Base-by-base conservation (phyloP, 495 filamentous ascomycete genomes). In the Lophium mytilinum region DNA sequence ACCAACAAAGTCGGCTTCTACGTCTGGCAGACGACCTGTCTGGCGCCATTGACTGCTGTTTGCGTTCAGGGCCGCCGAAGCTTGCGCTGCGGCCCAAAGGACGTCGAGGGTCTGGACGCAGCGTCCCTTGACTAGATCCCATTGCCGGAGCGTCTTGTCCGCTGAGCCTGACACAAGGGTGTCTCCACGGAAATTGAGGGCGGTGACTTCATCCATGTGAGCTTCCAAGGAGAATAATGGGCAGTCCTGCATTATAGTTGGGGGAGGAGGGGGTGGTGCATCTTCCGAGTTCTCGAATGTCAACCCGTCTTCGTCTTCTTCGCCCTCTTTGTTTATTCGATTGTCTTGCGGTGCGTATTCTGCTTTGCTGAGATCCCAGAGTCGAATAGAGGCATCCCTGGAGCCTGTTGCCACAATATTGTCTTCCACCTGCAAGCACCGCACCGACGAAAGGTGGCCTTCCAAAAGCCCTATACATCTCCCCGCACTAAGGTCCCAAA, bases 101-200 rank as follows among this genome's bases (percentile, higher is more conserved):
- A 99, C 91, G 71, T 99, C 93, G 30, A 99, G 76, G 1, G 93
- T 99, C 72, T 99, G 93, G 34, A 97, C 89, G 70, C 93, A 97
- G 50, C 94, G 86, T 8, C 93, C 93, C 66, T 89, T 95, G 58
- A 88, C 86, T 35, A 99, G 74, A 78, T 99, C 93, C 93, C 93
- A 99, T 72, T 99, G 93, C 45, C 93, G 82, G 41, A 98, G 73
- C 3, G 93, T 98, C 76, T 98, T 98, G 71, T 98, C 93, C 7
- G 94, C 85, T 4, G 93, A 97, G 12, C 93, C 93, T 4, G 93
- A 98, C 11, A 98, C 87, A 15, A 98, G 79, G 0, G 89, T 91
- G 64, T 96, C 81, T 24, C 85, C 87, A 52, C 81, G 78, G 72
- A 98, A 94, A 69, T 96, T 84, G 37, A 98, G 77, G 18, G 94